Evolutionary conservation across 257 asterid genomes (phyloP), one percentile per base, ranked within the genome.

Genomic region (Solanum medicagineum): DNA sequence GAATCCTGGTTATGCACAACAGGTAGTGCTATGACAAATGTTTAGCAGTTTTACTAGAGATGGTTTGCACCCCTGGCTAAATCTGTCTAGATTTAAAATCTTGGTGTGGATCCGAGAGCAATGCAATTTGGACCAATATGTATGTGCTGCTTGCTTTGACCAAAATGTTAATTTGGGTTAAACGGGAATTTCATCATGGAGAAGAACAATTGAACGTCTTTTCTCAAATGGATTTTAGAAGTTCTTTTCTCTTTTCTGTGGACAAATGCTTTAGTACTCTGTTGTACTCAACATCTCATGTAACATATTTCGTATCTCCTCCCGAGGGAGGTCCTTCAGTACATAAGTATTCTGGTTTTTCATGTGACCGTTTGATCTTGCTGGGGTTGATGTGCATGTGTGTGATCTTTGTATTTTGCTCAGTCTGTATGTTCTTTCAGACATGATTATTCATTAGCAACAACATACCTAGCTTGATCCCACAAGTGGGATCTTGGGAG

Each of bases 1-100:
- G 98, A 91, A 88, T 79, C 89, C 93, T 88, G 98, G 94, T 51
- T 97, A 94, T 90, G 89, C 94, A 20, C 99, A 93, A 85, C 98
- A 95, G 98, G 99, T 93, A 81, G 26, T 90, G 87, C 89, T 36
- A 73, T 79, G n/a, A 24, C 40, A 60, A 79, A 53, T 65, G 22
- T 60, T 53, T 66, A 45, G 81, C 47, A 54, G 63, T 62, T 77
- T 49, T 24, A 77, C 45, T 77, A 77, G n/a, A 75, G 62, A 24
- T 49, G 10, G 82, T 24, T 49, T 49, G 42, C 16, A 3, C 2
- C 3, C 62, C 82, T 22, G n/a, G 44, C 32, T 22, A 75, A 49
- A 24, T 49, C 24, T 75, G 8, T 29, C 62, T 75, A 49, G 45
- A 22, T 29, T 79, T 54, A 29, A 29, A 17, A 79, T 53, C 63